phyloP scores from a whole-genome alignment of 2,329 filamentous ascomycete genomes.

The Helicocarpus griseus region DNA sequence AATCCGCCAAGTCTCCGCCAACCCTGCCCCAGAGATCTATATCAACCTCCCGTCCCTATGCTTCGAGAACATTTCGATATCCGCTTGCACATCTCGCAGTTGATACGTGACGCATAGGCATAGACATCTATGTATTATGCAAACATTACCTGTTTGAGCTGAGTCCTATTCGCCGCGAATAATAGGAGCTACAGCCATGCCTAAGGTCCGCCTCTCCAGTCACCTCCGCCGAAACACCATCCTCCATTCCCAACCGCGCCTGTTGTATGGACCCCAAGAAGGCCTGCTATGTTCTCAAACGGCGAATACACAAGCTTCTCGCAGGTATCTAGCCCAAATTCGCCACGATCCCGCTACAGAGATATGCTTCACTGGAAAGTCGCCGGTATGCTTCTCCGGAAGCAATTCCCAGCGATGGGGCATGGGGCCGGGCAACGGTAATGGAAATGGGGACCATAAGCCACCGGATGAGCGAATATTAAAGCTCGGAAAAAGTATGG shows the following conservation, averaged over 20 bases:
- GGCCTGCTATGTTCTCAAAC: neutral
- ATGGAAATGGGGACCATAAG: slow-evolving; percentile 30
- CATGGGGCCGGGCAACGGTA: slow-evolving; percentile 15
- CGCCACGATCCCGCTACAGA: neutral
- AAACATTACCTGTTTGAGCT: neutral
- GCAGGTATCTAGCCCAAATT: slow-evolving; percentile 2
- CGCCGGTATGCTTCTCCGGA: slow-evolving; percentile 20
- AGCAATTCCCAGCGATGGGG: slow-evolving; percentile 9
- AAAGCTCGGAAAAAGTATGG: slow-evolving; percentile 53
- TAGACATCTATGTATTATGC: neutral
- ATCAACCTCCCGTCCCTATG: too few species aligned
- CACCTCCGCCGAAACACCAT: neutral
- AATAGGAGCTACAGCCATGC: neutral
- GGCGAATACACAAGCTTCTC: neutral
- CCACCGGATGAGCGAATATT: slow-evolving; percentile 50
- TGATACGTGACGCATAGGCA: neutral
- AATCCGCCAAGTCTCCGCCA: neutral
- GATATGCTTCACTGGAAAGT: slow-evolving; percentile 8
- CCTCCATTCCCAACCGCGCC: neutral
- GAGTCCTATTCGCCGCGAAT: neutral
- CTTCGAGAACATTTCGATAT: too few species aligned
- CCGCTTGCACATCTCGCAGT: neutral
- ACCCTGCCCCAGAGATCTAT: neutral
- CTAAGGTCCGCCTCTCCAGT: neutral
- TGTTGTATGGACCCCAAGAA: neutral